Conservation (phyloP, 1,284 basidiomycete genomes). For the Microbotryomycetes sp. region DNA sequence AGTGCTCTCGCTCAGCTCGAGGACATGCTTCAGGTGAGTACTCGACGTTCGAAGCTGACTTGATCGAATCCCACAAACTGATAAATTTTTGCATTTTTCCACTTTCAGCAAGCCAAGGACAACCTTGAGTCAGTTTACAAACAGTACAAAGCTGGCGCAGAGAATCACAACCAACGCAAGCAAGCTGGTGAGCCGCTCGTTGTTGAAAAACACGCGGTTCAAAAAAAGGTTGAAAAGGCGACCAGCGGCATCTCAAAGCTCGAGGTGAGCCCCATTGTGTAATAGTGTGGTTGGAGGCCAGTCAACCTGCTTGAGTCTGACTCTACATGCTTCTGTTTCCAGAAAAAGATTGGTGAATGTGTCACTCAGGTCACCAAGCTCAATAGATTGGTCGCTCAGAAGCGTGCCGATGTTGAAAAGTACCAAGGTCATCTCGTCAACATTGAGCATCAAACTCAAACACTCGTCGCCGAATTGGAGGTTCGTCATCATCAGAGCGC, state of each 20-base stretch:
- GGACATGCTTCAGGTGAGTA: conserved; percentile 47
- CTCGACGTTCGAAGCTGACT: too few species aligned
- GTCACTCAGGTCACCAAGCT: too few species aligned
- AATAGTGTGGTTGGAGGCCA: too few species aligned
- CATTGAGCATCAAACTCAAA: neutral
- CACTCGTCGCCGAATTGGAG: neutral
- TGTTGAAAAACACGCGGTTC: conserved; percentile 43
- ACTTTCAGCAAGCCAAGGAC: conserved; percentile 26
- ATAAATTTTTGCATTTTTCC: too few species aligned
- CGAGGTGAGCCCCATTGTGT: too few species aligned
- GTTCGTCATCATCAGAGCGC: too few species aligned
- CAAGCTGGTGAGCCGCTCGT: conserved; percentile 47
- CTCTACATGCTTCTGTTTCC: too few species aligned
- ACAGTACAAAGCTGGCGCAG: conserved; percentile 12
- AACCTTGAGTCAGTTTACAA: conserved; percentile 34
- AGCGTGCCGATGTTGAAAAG: neutral
- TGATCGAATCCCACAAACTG: neutral
- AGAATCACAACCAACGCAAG: conserved; percentile 35
- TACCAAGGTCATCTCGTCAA: neutral
- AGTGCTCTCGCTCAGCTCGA: conserved; percentile 62
- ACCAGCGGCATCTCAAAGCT: too few species aligned
- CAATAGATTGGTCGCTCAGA: neutral
- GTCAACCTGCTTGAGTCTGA: too few species aligned
- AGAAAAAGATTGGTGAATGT: too few species aligned
- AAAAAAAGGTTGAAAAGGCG: conserved; percentile 49